Conservation (phyloP, 2,329 filamentous ascomycete species). For the Polytolypa hystricis region DNA sequence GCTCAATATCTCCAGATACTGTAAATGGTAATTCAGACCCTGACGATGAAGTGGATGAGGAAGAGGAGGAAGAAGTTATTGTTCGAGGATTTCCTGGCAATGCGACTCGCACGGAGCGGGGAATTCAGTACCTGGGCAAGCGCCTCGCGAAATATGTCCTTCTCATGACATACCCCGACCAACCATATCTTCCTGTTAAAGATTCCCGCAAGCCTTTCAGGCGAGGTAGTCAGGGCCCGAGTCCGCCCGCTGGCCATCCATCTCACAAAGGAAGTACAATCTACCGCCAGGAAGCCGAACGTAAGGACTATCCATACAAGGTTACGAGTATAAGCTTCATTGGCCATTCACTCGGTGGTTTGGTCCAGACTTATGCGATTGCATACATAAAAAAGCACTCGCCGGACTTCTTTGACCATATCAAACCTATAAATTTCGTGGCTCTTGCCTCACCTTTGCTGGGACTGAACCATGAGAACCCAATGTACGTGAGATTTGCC, state of each 20-base stretch:
- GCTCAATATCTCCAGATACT: slow-evolving; percentile 6
- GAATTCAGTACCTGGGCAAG: slow-evolving; percentile 95
- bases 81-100: slow-evolving; percentile 86
- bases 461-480: slow-evolving; percentile 93
- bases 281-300: slow-evolving; percentile 35
- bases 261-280: slow-evolving; percentile 44
- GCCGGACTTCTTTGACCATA: slow-evolving; percentile 75
- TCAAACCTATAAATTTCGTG: slow-evolving; percentile 84
- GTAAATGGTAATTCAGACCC: slow-evolving; percentile 7
- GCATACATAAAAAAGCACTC: slow-evolving; percentile 96
- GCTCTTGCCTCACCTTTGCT: slow-evolving; percentile 77
- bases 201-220: slow-evolving; percentile 41
- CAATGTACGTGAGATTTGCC: slow-evolving; percentile 92
- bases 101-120: slow-evolving; percentile 79
- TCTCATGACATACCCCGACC: slow-evolving; percentile 83
- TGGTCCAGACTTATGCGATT: slow-evolving; percentile 87
- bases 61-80: slow-evolving; percentile 58
- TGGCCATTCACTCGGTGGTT: slow-evolving; percentile 78
- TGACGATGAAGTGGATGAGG: slow-evolving; percentile 16
- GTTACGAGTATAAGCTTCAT: slow-evolving; percentile 95
- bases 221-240: slow-evolving; percentile 27
- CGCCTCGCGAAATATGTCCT: slow-evolving; percentile 84
- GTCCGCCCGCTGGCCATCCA: slow-evolving; percentile 23
- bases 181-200: slow-evolving; percentile 67
- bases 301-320: slow-evolving; percentile 50